Evolutionary conservation across 345 rosid species (phyloP), one percentile per base, ranked within the genome.

Genomic region (Gossypium turneri): DNA sequence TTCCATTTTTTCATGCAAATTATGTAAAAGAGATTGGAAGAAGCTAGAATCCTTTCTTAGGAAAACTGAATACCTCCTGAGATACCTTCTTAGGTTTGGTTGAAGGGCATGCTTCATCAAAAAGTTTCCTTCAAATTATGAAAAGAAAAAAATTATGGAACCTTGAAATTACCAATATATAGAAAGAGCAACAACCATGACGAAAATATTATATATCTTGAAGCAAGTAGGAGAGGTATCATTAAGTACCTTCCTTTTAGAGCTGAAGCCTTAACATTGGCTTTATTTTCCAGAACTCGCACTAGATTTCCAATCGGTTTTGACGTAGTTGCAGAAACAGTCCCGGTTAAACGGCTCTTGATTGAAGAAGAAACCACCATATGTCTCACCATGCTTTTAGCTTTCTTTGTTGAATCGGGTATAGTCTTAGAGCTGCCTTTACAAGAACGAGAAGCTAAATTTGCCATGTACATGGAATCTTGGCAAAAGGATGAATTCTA

Each of bases 391-490:
- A 59, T 71, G 78, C 79, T 78, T 47, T 77, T 79, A 68, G 15
- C 22, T 79, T 81, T 88, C 81, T 74, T 91, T 9, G 79, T 79
- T 70, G 86, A 77, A 76, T 74, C 81, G 2, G 73, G 20, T 60
- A 78, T 58, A 72, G 58, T 66, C 69, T 74, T 81, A 44, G 43
- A 78, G 74, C 71, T 43, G 71, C 84, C 72, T 81, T 77, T 79
- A 75, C 81, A 86, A 75, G 79, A 83, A 58, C 91, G 85, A 76
- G 92, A 89, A 51, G 97, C 98, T 73, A 93, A 83, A 74, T 79
- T 91, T 38, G 86, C 70, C 85, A 93, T 85, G 77, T 80, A 80
- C 55, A 85, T 50, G n/a, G 94, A 93, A 74, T 91, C 94, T 86
- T 87, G 97, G 88, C 93, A 89, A 69, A 81, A 80, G 15, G 79